Conservation (phyloP, 352 stramenopile species). For the Globisporangium sylvaticum region DNA sequence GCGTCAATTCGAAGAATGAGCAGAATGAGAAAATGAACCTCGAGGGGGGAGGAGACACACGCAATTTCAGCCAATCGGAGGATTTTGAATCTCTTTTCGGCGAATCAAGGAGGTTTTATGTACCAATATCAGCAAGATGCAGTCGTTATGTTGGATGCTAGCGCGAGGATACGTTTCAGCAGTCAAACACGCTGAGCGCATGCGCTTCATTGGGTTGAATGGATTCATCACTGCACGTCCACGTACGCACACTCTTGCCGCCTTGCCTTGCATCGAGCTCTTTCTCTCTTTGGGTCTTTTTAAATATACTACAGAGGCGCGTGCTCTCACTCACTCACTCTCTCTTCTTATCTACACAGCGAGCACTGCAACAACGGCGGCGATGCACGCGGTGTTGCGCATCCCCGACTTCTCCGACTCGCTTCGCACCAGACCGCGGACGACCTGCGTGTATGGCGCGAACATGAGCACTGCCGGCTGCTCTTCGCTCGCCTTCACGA, state of each 20-base stretch:
- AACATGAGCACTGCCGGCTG: constrained; percentile 29
- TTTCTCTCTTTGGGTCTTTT: constrained; percentile 16
- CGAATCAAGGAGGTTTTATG: not conserved
- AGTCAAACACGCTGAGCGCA: not conserved
- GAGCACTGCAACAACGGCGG: constrained; percentile 36
- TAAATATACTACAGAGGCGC: constrained; percentile 17
- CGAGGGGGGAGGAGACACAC: not conserved
- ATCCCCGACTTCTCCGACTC: constrained; percentile 18
- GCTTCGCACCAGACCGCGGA: constrained; percentile 6
- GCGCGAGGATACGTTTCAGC: not conserved
- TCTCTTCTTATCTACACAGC: constrained; percentile 17
- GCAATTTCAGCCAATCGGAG: constrained; percentile 8
- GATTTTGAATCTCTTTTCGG: not conserved
- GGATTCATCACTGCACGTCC: not conserved
- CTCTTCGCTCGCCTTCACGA: constrained; percentile 23
- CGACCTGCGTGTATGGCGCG: constrained; percentile 11
- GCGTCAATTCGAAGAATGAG: constrained; percentile 7
- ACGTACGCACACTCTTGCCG: not conserved
- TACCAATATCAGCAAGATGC: constrained; percentile 6
- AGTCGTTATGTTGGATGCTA: not conserved
- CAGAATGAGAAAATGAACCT: not conserved
- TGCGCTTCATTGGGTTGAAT: not conserved
- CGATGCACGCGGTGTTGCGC: constrained; percentile 39
- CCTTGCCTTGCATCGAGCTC: not conserved
- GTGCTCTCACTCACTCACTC: not conserved